phyloP scores from a whole-genome alignment of 2,329 filamentous ascomycete species.

The Pseudogymnoascus sp. region DNA sequence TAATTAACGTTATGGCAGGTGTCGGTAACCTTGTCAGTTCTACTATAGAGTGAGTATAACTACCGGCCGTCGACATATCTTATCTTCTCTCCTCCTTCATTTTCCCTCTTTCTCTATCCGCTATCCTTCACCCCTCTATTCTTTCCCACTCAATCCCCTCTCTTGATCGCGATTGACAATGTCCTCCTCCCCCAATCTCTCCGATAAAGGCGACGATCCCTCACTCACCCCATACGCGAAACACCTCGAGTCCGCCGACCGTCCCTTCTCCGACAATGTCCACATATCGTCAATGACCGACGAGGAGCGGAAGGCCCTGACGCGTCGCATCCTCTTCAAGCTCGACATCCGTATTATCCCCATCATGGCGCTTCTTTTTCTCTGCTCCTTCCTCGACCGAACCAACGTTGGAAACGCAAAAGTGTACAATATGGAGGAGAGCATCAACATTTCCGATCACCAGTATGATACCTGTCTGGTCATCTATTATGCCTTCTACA shows the following conservation, averaged over 20 bases:
- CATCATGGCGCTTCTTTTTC: conserved; percentile 52
- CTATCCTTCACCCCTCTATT: neutral
- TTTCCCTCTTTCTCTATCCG: neutral
- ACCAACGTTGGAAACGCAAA: conserved; percentile 68
- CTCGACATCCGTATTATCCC: conserved; percentile 51
- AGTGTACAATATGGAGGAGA: conserved; percentile 51
- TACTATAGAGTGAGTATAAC: neutral
- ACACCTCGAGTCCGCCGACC: neutral
- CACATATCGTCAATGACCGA: neutral
- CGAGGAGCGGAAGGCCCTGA: conserved; percentile 24
- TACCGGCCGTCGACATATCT: neutral
- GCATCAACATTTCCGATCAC: conserved; percentile 47
- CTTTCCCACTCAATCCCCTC: neutral
- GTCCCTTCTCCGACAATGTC: neutral
- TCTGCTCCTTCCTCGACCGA: conserved; percentile 58
- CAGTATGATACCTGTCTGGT: conserved; percentile 58
- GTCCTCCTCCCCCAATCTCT: neutral
- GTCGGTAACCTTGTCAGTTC: neutral
- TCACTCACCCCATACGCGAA: neutral
- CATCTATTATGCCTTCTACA: conserved; percentile 58
- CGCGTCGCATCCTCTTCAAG: conserved; percentile 41
- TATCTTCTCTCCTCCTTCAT: neutral
- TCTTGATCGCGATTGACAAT: neutral
- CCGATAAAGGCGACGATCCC: neutral
- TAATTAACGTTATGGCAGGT: neutral